phyloP scores from a whole-genome alignment of 768 basidiomycete genomes.

The Agrocybe pediades region DNA sequence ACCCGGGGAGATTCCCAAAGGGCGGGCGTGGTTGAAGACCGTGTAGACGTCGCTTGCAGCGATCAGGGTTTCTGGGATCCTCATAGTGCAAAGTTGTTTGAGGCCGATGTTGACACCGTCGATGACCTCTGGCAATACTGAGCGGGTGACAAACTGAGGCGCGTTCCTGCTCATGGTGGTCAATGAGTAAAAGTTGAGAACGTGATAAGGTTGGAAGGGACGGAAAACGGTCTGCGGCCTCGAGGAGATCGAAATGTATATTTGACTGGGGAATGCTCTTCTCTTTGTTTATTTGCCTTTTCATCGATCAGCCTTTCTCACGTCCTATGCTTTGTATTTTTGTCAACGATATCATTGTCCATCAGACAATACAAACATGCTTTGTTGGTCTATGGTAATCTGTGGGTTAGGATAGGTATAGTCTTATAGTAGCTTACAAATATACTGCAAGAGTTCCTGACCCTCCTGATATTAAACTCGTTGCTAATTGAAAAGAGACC shows the following conservation, averaged over 20 bases:
- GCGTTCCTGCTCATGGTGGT: background rate
- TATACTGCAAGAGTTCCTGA: too few species aligned
- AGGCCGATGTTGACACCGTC: slow-evolving; percentile 27
- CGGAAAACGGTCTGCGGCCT: slow-evolving; percentile 16
- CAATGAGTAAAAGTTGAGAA: background rate
- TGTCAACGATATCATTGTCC: too few species aligned
- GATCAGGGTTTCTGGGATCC: slow-evolving; percentile 27
- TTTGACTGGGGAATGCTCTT: background rate
- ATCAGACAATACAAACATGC: too few species aligned
- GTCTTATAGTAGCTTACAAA: too few species aligned
- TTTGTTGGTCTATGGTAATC: too few species aligned
- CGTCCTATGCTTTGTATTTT: too few species aligned
- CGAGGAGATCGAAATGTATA: slow-evolving; percentile 10
- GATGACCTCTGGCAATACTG: slow-evolving; percentile 26
- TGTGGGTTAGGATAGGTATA: too few species aligned
- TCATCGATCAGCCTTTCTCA: background rate
- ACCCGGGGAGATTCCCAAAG: slow-evolving; percentile 54
- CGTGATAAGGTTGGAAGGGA: background rate
- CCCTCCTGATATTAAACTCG: too few species aligned
- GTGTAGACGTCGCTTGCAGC: slow-evolving; percentile 19
- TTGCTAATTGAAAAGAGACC: too few species aligned
- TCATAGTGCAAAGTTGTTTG: slow-evolving; percentile 20
- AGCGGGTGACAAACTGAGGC: background rate
- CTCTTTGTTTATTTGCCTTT: background rate
- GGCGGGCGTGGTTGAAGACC: slow-evolving; percentile 34